These are phyloP conservation scores for Aeminium ludgeri DNA, from an alignment of 495 filamentous ascomycete species.

Conservation along the genomic window DNA sequence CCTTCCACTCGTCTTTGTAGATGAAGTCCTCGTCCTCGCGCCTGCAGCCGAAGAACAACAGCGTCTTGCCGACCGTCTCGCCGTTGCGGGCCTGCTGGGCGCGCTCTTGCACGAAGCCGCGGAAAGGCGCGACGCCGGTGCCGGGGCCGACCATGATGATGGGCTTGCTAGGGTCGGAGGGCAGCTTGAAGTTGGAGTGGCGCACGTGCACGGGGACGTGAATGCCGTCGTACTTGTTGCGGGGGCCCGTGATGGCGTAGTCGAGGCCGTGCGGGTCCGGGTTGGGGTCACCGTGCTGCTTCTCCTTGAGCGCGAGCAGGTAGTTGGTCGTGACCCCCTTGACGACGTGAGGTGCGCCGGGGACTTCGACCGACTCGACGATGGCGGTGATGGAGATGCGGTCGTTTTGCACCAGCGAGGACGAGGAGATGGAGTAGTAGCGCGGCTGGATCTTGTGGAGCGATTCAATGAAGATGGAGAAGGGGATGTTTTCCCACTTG, in stretches of 20 bases:
- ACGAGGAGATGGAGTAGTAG: slow-evolving; percentile 99
- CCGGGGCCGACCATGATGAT: slow-evolving; percentile 93
- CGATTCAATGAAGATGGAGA: slow-evolving; percentile 88
- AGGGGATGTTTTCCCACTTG: slow-evolving; percentile 70
- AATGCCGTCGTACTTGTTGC: slow-evolving; percentile 94
- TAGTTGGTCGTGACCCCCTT: slow-evolving; percentile 97
- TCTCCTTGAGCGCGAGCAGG: slow-evolving; percentile 86
- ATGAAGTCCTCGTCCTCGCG: slow-evolving; percentile 75
- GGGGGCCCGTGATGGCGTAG: slow-evolving; percentile 76
- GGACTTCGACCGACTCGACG: slow-evolving; percentile 65
- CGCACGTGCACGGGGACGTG: slow-evolving; percentile 92
- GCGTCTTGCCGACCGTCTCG: slow-evolving; percentile 69
- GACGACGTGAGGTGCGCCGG: slow-evolving; percentile 64
- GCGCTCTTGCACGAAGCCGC: slow-evolving; percentile 88
- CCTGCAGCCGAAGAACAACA: slow-evolving; percentile 92
- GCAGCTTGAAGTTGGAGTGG: slow-evolving; percentile 98
- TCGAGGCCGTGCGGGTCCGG: slow-evolving; percentile 76
- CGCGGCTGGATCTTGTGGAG: slow-evolving; percentile 88
- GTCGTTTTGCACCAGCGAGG: slow-evolving; percentile 82
- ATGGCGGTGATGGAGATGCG: slow-evolving; percentile 90
- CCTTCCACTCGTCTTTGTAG: slow-evolving; percentile 85
- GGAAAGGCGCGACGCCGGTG: slow-evolving; percentile 92
- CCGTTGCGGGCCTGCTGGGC: slow-evolving; percentile 63
- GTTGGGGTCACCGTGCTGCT: slow-evolving; percentile 78
- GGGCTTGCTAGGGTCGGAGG: slow-evolving; percentile 83